A percentile compares a stretch with the other conserved stretches of the same genome.
These are phyloP conservation scores for Candida dubliniensis DNA, from an alignment of 1,139 yeast species.

Conservation along the genomic window DNA sequence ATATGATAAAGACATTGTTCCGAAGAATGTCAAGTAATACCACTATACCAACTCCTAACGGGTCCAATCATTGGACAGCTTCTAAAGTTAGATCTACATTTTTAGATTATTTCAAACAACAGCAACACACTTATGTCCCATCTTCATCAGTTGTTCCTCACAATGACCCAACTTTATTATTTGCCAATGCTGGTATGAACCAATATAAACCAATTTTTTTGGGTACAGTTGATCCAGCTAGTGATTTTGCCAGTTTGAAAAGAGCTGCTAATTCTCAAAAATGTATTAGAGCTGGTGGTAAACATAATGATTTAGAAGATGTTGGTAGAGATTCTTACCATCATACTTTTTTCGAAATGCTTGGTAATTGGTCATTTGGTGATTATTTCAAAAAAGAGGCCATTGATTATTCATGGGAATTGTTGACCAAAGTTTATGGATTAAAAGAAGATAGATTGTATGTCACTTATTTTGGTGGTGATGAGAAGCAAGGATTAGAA, in stretches of 20 bases:
- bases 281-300: slow-evolving; percentile 99
- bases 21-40: slow-evolving; percentile 5
- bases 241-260: slow-evolving; percentile 78
- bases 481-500: slow-evolving; percentile 73
- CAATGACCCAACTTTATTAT: slow-evolving; percentile 93
- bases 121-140: slow-evolving; percentile 78
- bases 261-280: slow-evolving; percentile 95
- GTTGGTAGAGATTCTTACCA: slow-evolving; percentile 98
- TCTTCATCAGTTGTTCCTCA: slow-evolving; percentile 95
- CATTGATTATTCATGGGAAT: slow-evolving; percentile 84
- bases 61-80: slow-evolving; percentile 53
- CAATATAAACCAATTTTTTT: slow-evolving; percentile 95
- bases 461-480: slow-evolving; percentile 96
- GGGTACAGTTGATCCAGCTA: slow-evolving; percentile 95
- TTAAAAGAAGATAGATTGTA: slow-evolving; percentile 77
- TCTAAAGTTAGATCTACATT: slow-evolving; percentile 82
- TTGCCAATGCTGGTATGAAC: slow-evolving; percentile 99
- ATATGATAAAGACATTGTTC: slow-evolving; percentile 5
- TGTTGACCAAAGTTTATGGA: slow-evolving; percentile 80
- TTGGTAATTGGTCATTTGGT: slow-evolving; percentile 99
- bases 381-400: slow-evolving; percentile 97
- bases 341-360: slow-evolving; percentile 98
- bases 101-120: slow-evolving; percentile 71
- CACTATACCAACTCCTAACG: background rate
- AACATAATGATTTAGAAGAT: slow-evolving; percentile 97